Percentiles rank a stretch among this genome's conserved stretches.
Evolutionary conservation across 768 basidiomycete genomes (phyloP).

Genomic region (Phaeotremella skinneri): DNA sequence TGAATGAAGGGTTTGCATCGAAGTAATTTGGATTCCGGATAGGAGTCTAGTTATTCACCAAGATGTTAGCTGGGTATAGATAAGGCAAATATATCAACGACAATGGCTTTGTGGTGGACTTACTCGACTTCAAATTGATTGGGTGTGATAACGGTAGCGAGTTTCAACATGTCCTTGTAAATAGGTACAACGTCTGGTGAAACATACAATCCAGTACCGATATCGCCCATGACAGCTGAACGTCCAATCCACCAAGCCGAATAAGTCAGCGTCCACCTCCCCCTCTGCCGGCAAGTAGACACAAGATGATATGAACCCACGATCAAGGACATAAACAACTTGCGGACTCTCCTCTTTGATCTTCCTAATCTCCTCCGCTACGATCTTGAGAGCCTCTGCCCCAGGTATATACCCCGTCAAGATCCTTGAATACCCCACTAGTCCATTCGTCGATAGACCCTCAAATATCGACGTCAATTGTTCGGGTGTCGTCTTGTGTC

Average conservation of each 20-base stretch:
- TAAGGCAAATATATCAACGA: no score
- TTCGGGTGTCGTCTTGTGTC: slow-evolving; percentile 70
- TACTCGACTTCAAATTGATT: slow-evolving; percentile 99
- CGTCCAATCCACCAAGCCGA: background rate
- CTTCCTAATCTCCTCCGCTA: slow-evolving; percentile 63
- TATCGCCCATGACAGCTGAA: slow-evolving; percentile 89
- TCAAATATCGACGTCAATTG: slow-evolving; percentile 76
- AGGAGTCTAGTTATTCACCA: slow-evolving; percentile 53
- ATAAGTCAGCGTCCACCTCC: no score
- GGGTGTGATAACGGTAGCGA: slow-evolving; percentile 90
- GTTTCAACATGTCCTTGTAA: slow-evolving; percentile 65
- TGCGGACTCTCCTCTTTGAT: slow-evolving; percentile 61
- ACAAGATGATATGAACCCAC: slow-evolving; percentile 59
- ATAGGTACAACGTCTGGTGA: slow-evolving; percentile 79
- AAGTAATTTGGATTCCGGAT: slow-evolving; percentile 68
- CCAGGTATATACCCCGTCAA: slow-evolving; percentile 90
- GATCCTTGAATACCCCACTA: slow-evolving; percentile 68
- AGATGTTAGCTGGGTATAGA: background rate
- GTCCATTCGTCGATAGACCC: slow-evolving; percentile 69
- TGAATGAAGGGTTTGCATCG: slow-evolving; percentile 63
- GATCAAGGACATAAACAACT: slow-evolving; percentile 85
- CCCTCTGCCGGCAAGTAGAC: background rate
- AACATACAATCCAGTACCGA: slow-evolving; percentile 77
- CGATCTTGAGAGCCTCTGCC: slow-evolving; percentile 69
- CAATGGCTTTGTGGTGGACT: slow-evolving; percentile 38